Conservation (phyloP, 495 filamentous ascomycete species). For the Penicillium cataractarum region DNA sequence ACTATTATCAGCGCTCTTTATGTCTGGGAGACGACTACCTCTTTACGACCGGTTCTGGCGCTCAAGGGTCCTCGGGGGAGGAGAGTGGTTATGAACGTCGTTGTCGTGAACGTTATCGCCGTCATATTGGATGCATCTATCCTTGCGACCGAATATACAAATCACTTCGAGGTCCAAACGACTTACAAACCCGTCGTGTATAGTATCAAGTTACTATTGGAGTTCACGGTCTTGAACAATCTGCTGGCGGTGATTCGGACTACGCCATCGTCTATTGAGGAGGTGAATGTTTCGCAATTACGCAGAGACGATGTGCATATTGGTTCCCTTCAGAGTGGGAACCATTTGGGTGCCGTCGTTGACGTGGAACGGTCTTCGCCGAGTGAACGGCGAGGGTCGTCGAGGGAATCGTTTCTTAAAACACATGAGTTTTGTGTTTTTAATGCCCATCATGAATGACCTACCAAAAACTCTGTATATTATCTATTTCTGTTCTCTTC, state of each 20-base stretch:
- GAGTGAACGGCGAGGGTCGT: not conserved
- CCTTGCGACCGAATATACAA: conserved; percentile 39
- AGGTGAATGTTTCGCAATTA: conserved; percentile 3
- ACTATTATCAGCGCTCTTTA: conserved; percentile 53
- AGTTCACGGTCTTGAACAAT: conserved; percentile 54
- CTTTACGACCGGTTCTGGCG: conserved; percentile 37
- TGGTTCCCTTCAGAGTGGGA: conserved; percentile 17
- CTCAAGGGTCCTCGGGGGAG: conserved; percentile 32
- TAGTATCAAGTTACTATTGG: conserved; percentile 57
- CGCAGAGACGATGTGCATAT: conserved; percentile 14
- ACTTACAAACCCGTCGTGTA: conserved; percentile 48
- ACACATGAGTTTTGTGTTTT: not conserved
- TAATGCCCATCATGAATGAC: not conserved
- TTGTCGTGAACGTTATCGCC: conserved; percentile 46
- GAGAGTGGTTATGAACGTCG: conserved; percentile 44
- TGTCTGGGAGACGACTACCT: conserved; percentile 42
- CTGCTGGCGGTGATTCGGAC: conserved; percentile 34
- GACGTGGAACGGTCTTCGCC: not conserved
- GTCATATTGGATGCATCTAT: conserved; percentile 41
- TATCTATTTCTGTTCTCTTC: not conserved
- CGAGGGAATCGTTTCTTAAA: not conserved
- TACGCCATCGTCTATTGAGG: conserved; percentile 13
- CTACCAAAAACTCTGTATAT: not conserved
- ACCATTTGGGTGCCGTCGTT: not conserved
- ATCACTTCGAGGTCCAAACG: conserved; percentile 43